These are phyloP conservation scores for Gardenia jasminoides DNA, from an alignment of 257 asterid genomes.

Conservation along the genomic window DNA sequence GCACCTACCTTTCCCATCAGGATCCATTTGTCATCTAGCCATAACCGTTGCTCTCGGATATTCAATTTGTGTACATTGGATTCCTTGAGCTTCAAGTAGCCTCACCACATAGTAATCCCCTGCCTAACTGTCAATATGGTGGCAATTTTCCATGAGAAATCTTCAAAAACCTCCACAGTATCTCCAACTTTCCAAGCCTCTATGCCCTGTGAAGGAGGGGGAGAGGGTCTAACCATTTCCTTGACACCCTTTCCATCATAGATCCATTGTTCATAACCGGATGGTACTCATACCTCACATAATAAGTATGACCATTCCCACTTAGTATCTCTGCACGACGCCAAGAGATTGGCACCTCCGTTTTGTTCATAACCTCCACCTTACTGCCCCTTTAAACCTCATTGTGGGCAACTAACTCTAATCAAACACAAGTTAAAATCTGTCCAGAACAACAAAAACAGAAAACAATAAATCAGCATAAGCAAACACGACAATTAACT, in stretches of 20 bases:
- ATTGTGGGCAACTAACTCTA: slow-evolving; percentile 26
- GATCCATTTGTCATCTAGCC: slow-evolving; percentile 66
- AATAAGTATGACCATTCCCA: slow-evolving; percentile 53
- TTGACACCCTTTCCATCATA: slow-evolving; percentile 46
- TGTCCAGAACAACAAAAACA: slow-evolving; percentile 28
- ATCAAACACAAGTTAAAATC: slow-evolving; percentile 28
- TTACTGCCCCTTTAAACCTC: slow-evolving; percentile 65
- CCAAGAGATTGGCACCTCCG: slow-evolving; percentile 53
- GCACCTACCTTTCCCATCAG: slow-evolving; percentile 50
- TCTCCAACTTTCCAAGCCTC: slow-evolving; percentile 50
- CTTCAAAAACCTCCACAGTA: slow-evolving; percentile 64
- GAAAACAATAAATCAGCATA: background rate
- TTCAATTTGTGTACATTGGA: slow-evolving; percentile 37
- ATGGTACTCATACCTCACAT: slow-evolving; percentile 41
- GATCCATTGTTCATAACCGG: slow-evolving; percentile 32
- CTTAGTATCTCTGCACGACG: slow-evolving; percentile 50
- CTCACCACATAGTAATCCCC: slow-evolving; percentile 48
- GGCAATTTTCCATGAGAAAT: slow-evolving; percentile 63
- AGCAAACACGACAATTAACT: background rate
- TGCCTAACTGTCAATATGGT: slow-evolving; percentile 43
- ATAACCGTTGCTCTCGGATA: slow-evolving; percentile 55
- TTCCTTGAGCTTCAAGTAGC: slow-evolving; percentile 51
- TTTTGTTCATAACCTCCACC: slow-evolving; percentile 67
- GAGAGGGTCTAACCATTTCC: slow-evolving; percentile 63
- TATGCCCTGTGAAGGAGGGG: slow-evolving; percentile 37